A percentile compares a stretch with the other conserved stretches of the same genome.
Conservation (phyloP, 169 alveolate genomes). For the Babesia bigemina region DNA sequence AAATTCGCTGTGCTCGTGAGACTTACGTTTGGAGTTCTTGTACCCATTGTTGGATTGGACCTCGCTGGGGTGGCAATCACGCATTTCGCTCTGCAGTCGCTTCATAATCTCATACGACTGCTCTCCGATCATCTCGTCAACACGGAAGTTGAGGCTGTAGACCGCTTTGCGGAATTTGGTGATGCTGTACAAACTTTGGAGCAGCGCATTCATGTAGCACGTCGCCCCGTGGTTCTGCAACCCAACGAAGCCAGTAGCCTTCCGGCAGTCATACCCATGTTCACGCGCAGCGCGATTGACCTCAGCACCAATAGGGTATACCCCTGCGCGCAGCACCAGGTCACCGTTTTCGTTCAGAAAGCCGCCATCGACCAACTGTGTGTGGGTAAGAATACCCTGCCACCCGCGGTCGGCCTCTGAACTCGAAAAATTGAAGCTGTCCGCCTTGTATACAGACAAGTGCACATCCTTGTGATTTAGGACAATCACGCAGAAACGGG, state of each 20-base stretch:
- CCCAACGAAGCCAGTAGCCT: conserved; percentile 93
- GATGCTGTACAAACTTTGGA: conserved; percentile 95
- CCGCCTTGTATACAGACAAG: conserved; percentile 74
- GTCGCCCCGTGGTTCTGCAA: conserved; percentile 95
- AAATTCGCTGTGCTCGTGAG: conserved; percentile 31
- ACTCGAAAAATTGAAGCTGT: conserved; percentile 75
- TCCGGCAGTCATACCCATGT: conserved; percentile 72
- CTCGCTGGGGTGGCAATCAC: not conserved
- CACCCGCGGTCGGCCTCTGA: conserved; percentile 84
- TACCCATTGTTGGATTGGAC: not conserved
- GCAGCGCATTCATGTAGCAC: conserved; percentile 98
- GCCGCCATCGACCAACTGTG: conserved; percentile 75
- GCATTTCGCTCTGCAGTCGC: conserved; percentile 36
- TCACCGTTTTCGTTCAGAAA: conserved; percentile 72
- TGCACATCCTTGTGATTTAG: conserved; percentile 76
- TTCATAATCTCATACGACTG: conserved; percentile 54
- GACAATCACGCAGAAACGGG: conserved; percentile 78
- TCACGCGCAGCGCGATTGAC: conserved; percentile 72
- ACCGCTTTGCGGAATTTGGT: conserved; percentile 94
- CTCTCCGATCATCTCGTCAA: conserved; percentile 66
- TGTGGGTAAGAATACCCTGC: conserved; percentile 76
- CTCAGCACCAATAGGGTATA: conserved; percentile 78
- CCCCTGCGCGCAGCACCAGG: conserved; percentile 79
- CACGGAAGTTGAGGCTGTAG: conserved; percentile 77
- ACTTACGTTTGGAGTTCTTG: conserved; percentile 34